phyloP scores from a whole-genome alignment of 202 grass and related monocot genomes.

The Panicum hallii region DNA sequence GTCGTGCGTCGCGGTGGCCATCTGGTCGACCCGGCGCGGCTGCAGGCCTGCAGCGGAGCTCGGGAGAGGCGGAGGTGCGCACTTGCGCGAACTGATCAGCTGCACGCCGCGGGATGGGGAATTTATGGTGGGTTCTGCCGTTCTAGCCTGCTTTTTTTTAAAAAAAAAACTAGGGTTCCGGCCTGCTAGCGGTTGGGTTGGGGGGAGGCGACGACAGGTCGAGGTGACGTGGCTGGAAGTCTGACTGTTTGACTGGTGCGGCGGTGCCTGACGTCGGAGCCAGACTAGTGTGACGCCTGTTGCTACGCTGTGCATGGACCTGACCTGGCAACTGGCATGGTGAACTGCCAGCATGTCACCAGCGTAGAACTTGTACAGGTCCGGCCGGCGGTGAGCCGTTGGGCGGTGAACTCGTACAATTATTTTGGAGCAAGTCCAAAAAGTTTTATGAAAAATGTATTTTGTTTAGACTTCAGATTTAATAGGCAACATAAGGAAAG shows the following conservation, averaged over 20 bases:
- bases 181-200: neutral
- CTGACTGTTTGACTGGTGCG: no score
- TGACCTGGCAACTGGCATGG: no score
- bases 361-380: neutral
- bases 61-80: neutral
- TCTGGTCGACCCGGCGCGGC: neutral
- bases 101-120: no score
- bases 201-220: neutral
- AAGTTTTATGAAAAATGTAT: no score
- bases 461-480: no score
- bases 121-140: neutral
- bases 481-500: no score
- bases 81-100: neutral
- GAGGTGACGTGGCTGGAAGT: neutral
- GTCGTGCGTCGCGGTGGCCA: constrained; percentile 15
- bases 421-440: no score
- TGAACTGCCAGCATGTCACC: neutral
- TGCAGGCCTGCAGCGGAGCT: neutral
- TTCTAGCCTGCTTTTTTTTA: no score
- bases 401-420: no score
- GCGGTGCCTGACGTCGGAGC: neutral
- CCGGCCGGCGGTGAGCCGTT: neutral
- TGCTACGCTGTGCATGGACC: no score
- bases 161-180: no score
- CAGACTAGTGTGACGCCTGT: neutral